These are phyloP conservation scores for Chondrostereum purpureum DNA, from an alignment of 1,284 basidiomycete species.

Conservation along the genomic window DNA sequence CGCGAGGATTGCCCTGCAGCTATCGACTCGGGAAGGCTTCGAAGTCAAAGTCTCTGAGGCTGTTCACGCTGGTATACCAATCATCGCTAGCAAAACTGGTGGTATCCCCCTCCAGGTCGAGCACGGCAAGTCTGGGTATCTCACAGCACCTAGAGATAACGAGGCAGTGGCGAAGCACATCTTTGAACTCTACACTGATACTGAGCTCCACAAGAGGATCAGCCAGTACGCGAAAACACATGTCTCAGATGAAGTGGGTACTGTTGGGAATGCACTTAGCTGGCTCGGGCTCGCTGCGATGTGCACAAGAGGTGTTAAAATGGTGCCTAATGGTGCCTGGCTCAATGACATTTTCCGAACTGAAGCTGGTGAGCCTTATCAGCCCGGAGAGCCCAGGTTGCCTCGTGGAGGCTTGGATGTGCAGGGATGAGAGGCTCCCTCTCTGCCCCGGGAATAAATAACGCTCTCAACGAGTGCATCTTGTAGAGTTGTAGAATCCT, in stretches of 20 bases:
- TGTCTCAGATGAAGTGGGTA: slow-evolving; percentile 75
- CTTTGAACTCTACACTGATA: slow-evolving; percentile 69
- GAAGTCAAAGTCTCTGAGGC: slow-evolving; percentile 92
- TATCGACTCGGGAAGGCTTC: slow-evolving; percentile 82
- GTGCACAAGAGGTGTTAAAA: slow-evolving; percentile 65
- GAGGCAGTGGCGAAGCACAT: slow-evolving; percentile 66
- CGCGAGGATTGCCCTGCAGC: slow-evolving; percentile 68
- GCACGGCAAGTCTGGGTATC: slow-evolving; percentile 77
- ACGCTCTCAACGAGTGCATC: not conserved
- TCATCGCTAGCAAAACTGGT: slow-evolving; percentile 48
- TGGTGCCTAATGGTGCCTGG: slow-evolving; percentile 74
- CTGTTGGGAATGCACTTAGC: slow-evolving; percentile 72
- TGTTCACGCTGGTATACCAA: slow-evolving; percentile 76
- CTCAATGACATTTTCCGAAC: slow-evolving; percentile 69
- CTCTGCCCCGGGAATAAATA: slow-evolving; percentile 1
- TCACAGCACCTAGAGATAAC: slow-evolving; percentile 70
- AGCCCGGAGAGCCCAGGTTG: slow-evolving; percentile 56
- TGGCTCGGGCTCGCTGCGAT: slow-evolving; percentile 81
- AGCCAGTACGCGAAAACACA: slow-evolving; percentile 65
- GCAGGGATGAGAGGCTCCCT: no score
- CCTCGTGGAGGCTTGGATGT: slow-evolving; percentile 51
- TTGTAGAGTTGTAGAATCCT: no score
- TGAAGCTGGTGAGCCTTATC: slow-evolving; percentile 65
- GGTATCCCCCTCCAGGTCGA: slow-evolving; percentile 86
- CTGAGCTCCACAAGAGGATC: slow-evolving; percentile 54